These are phyloP conservation scores for Musa itinerans DNA, from an alignment of 176 grass and related monocot genomes.

Conservation along the genomic window DNA sequence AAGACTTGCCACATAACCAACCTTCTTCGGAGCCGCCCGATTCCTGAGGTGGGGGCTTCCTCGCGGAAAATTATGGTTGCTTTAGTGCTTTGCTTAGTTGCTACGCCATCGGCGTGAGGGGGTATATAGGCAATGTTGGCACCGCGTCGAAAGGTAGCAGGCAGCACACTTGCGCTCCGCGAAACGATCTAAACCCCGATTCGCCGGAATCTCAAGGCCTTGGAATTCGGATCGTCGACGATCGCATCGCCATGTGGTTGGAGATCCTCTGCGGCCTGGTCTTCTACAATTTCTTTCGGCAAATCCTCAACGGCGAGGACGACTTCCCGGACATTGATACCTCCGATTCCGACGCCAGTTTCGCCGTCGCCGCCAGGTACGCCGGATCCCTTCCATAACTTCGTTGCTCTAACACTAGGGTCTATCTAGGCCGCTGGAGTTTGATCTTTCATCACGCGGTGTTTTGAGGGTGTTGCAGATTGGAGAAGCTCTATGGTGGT, in stretches of 20 bases:
- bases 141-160: too few species aligned
- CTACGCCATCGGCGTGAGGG: too few species aligned
- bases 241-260: slow-evolving; percentile 57
- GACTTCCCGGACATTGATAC: slow-evolving; percentile 56
- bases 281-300: slow-evolving; percentile 58
- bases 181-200: too few species aligned
- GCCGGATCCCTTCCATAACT: background rate
- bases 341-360: slow-evolving; percentile 65
- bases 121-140: too few species aligned
- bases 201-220: background rate
- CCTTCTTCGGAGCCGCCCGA: too few species aligned
- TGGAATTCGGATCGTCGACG: background rate
- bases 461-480: slow-evolving; percentile 30
- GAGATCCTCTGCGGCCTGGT: slow-evolving; percentile 78
- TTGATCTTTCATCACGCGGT: background rate
- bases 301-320: slow-evolving; percentile 30
- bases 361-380: slow-evolving; percentile 60
- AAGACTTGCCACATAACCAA: too few species aligned
- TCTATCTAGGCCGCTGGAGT: background rate
- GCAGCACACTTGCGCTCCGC: too few species aligned
- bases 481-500: slow-evolving; percentile 76
- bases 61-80: too few species aligned
- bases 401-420: background rate
- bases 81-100: too few species aligned
- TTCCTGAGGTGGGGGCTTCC: too few species aligned